These are phyloP conservation scores for Cordyceps pruinosa DNA, from an alignment of 2,329 filamentous ascomycete genomes.

Conservation along the genomic window DNA sequence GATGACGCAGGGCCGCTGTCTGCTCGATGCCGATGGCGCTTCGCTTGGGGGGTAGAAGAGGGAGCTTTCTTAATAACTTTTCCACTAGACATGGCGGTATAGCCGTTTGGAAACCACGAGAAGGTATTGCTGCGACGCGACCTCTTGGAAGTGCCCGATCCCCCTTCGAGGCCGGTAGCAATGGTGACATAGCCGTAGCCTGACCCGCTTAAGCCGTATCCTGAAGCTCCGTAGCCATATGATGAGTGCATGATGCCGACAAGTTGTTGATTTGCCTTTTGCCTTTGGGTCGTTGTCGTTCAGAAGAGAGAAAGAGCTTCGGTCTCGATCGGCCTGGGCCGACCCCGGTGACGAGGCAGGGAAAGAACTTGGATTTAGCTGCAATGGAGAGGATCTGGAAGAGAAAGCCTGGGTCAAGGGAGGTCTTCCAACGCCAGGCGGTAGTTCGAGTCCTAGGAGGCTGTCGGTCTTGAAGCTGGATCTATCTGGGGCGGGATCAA, in stretches of 20 bases:
- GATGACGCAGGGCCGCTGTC: neutral
- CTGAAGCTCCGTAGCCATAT: neutral
- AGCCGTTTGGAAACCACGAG: neutral
- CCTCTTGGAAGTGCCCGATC: neutral
- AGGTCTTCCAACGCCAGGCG: neutral
- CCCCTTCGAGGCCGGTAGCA: neutral
- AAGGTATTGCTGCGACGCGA: neutral
- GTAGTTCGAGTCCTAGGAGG: neutral
- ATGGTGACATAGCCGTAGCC: conserved; percentile 1
- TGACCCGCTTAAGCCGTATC: conserved; percentile 65
- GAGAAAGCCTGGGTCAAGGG: neutral
- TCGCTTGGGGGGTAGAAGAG: neutral
- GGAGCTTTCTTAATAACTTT: neutral
- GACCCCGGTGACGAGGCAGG: neutral
- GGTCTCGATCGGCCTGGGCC: neutral
- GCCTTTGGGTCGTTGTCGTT: neutral
- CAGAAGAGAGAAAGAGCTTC: neutral
- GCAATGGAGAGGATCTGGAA: neutral
- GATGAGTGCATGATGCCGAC: neutral
- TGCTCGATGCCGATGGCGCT: neutral
- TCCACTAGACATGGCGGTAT: conserved; percentile 25
- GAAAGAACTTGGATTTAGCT: neutral
- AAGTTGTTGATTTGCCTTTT: neutral
- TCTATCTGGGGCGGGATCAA: neutral
- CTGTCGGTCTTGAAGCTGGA: neutral